Base-by-base conservation (phyloP, 441 rosid genomes). In the Arabidopsis hybrid region DNA sequence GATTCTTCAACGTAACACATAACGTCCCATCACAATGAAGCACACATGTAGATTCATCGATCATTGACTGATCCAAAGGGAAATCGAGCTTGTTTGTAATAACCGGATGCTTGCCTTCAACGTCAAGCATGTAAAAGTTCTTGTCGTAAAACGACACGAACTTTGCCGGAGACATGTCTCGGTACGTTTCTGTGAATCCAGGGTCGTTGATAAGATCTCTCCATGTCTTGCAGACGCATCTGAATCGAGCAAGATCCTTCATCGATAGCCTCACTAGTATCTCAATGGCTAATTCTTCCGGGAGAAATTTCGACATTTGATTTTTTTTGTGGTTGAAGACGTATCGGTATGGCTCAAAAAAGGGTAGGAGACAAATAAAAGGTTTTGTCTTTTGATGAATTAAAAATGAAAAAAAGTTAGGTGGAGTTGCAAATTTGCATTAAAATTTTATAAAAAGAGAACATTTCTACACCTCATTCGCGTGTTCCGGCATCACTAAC, bases 201-300 rank as follows among this genome's bases (percentile, higher is more conserved):
- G 60, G 60, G 69, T 47, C 13, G 53, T 60, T 52, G 60, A 71
- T 66, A 16, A 77, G 39, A 18, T 36, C 26, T 77, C 53, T 77
- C 80, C 80, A 77, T 71, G 60, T 60, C 62, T 66, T 77, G 77
- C 73, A 43, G 26, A 72, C 69, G 59, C 73, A 77, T 77, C 4
- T 71, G 73, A 53, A 42, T 53, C 73, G 77, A 60, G 77, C 64
- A 0, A 66, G 69, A 53, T 72, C 73, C 17, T 77, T 72, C 4
- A 46, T 26, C 2, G 77, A 13, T 36, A 72, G 59, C 73, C 69
- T 77, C 59, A 4, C 42, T 11, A 77, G 73, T 12, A 72, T 72
- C 73, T 77, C 77, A 26, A 45, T 3, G 39, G 29, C 53, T 66
- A 77, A 39, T 29, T 72, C 80, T 72, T 72, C 65, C 0, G 69